Percentiles rank a stretch among this genome's conserved stretches.
Evolutionary conservation across 2,329 filamentous ascomycete genomes (phyloP).

Genomic region (Pleomassaria siparia): DNA sequence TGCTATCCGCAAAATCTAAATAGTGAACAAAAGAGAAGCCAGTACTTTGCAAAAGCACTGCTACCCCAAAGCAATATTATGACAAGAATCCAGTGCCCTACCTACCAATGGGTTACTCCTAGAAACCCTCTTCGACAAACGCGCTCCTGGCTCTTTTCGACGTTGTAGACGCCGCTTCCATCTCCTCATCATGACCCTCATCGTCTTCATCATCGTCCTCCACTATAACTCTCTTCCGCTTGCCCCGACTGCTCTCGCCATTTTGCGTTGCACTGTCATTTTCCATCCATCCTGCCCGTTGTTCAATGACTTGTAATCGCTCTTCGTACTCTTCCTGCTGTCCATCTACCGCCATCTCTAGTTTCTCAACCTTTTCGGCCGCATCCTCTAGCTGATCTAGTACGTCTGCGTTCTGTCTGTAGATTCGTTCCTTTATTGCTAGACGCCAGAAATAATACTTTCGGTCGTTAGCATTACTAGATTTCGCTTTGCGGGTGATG

Average conservation of each 20-base stretch:
- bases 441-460: slow-evolving; percentile 72
- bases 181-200: slow-evolving; percentile 41
- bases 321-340: slow-evolving; percentile 75
- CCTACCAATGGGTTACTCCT: too few species aligned
- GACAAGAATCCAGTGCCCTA: too few species aligned
- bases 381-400: slow-evolving; percentile 67
- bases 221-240: slow-evolving; percentile 37
- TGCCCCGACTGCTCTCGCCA: slow-evolving; percentile 24
- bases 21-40: too few species aligned
- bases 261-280: slow-evolving; percentile 18
- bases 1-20: too few species aligned
- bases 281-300: slow-evolving; percentile 27
- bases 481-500: slow-evolving; percentile 46
- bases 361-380: slow-evolving; percentile 68
- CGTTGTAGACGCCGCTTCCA: slow-evolving; percentile 29
- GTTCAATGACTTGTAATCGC: slow-evolving; percentile 56
- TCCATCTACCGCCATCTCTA: slow-evolving; percentile 67
- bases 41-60: too few species aligned
- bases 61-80: too few species aligned
- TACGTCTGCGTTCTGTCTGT: slow-evolving; percentile 71
- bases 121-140: not conserved
- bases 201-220: slow-evolving; percentile 42
- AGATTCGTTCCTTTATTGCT: slow-evolving; percentile 75
- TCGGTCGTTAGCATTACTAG: slow-evolving; percentile 60
- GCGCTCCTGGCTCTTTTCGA: slow-evolving; percentile 27